phyloP scores from a whole-genome alignment of 2,329 filamentous ascomycete genomes.

The Shiraia bambusicola region DNA sequence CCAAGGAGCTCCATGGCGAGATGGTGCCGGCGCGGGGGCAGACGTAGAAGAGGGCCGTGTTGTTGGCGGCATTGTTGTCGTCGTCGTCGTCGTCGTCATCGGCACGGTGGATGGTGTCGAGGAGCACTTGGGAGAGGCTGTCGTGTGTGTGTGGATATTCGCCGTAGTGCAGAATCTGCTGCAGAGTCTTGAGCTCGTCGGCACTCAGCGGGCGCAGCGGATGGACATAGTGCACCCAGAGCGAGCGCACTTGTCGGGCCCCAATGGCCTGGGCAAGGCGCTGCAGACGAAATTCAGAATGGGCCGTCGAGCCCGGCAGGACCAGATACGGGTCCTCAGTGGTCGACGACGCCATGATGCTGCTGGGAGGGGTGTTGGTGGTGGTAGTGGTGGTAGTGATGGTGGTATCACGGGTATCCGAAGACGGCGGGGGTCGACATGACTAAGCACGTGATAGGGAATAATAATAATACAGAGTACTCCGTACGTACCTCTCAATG shows the following conservation, averaged over 20 bases:
- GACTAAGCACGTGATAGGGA: no score
- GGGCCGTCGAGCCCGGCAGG: conserved; percentile 57
- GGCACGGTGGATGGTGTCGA: conserved; percentile 52
- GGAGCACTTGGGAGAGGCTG: conserved; percentile 47
- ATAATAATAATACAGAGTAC: no score
- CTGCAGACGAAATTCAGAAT: conserved; percentile 53
- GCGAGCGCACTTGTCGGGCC: conserved; percentile 50
- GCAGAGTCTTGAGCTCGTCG: conserved; percentile 54
- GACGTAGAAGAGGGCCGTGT: conserved; percentile 66
- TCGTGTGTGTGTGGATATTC: conserved; percentile 52
- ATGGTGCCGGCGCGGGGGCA: conserved; percentile 78
- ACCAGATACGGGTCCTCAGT: conserved; percentile 45
- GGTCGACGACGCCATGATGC: conserved; percentile 29
- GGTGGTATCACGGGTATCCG: conserved; percentile 15
- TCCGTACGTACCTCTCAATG: no score
- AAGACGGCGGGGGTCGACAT: conserved; percentile 11
- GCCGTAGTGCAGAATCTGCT: conserved; percentile 64
- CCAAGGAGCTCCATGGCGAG: conserved; percentile 97
- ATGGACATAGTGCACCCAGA: conserved; percentile 55
- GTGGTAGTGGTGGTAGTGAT: conserved; percentile 8
- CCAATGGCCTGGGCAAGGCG: conserved; percentile 50
- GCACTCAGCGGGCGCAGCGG: conserved; percentile 43
- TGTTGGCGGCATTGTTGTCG: conserved; percentile 46
- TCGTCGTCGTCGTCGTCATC: conserved; percentile 53
- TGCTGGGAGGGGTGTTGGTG: conserved; percentile 13